Conservation (phyloP, 768 basidiomycete genomes). For the Pilatotrama ljubarskyi region DNA sequence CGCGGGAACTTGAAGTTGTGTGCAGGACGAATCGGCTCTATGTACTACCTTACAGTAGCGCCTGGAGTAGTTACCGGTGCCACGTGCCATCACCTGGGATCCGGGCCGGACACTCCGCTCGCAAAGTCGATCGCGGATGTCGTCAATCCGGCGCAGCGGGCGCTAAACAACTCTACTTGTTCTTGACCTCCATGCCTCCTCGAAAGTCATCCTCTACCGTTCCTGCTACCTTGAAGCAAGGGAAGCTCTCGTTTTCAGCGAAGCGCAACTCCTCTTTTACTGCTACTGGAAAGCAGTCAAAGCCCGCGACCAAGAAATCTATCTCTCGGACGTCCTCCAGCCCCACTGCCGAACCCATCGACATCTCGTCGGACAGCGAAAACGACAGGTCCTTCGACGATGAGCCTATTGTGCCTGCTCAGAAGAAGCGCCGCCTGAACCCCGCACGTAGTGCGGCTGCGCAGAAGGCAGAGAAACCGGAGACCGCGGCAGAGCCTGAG, state of each 20-base stretch:
- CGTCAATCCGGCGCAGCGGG: too few relatives aligned
- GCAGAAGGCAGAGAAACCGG: not conserved
- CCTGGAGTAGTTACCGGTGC: too few relatives aligned
- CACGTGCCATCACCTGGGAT: too few relatives aligned
- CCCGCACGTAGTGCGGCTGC: not conserved
- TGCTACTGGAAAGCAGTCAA: conserved; percentile 1
- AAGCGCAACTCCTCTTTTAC: conserved; percentile 13
- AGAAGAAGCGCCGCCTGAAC: conserved; percentile 7
- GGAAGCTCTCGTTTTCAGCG: conserved; percentile 12
- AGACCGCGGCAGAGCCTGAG: not conserved
- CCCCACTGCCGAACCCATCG: conserved; percentile 6
- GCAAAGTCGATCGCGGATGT: too few relatives aligned
- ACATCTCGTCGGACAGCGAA: conserved; percentile 9
- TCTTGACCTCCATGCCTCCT: conserved; percentile 8
- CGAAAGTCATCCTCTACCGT: not conserved
- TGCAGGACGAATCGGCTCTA: too few relatives aligned
- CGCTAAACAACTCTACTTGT: conserved; percentile 37
- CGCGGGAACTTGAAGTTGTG: too few relatives aligned
- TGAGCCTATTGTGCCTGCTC: not conserved
- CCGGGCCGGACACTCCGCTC: too few relatives aligned
- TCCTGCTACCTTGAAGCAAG: conserved; percentile 6
- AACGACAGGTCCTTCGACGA: conserved; percentile 7
- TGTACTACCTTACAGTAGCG: too few relatives aligned
- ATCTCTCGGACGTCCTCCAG: conserved; percentile 1
- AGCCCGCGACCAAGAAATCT: not conserved